Evolutionary conservation across 2,329 filamentous ascomycete genomes (phyloP).

Genomic region (Paramyrothecium sp.): DNA sequence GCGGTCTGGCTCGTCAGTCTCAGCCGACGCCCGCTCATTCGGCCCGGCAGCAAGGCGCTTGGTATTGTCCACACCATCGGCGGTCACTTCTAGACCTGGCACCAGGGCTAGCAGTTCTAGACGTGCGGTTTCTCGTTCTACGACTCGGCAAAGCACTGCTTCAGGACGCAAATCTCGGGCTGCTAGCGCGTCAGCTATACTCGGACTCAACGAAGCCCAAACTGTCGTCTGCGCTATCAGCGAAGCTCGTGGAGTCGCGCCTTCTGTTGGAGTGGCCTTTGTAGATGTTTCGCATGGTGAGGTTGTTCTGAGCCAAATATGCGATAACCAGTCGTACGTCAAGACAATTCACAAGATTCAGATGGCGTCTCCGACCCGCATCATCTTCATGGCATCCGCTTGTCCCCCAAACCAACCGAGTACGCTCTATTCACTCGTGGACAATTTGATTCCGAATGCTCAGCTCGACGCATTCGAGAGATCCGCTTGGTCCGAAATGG

Average conservation of each 20-base stretch:
- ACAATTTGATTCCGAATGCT: slow-evolving; percentile 47
- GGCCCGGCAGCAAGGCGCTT: background rate
- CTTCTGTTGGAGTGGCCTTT: slow-evolving; percentile 82
- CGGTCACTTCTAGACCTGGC: slow-evolving; percentile 11
- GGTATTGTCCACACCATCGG: slow-evolving; percentile 11
- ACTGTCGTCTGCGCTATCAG: slow-evolving; percentile 85
- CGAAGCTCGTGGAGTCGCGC: slow-evolving; percentile 83
- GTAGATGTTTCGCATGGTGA: slow-evolving; percentile 84
- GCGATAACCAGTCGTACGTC: slow-evolving; percentile 89
- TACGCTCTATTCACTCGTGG: slow-evolving; percentile 71
- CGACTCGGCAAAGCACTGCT: slow-evolving; percentile 33
- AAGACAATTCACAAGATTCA: slow-evolving; percentile 84
- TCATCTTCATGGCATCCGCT: slow-evolving; percentile 75
- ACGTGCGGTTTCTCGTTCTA: slow-evolving; percentile 15
- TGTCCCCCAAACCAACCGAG: slow-evolving; percentile 65
- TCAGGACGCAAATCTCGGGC: slow-evolving; percentile 45
- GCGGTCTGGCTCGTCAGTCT: background rate
- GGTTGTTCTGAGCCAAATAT: slow-evolving; percentile 84
- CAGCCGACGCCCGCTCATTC: background rate
- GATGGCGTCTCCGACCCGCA: slow-evolving; percentile 75
- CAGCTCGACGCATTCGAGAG: slow-evolving; percentile 60
- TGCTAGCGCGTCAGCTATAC: slow-evolving; percentile 30
- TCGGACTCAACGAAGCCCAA: slow-evolving; percentile 54
- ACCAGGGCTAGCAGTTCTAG: slow-evolving; percentile 11
- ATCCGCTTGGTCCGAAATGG: slow-evolving; percentile 78